Percentiles rank a stretch among this genome's conserved stretches.
phyloP scores from a whole-genome alignment of 2,329 filamentous ascomycete genomes.

The Fonsecaea monophora region DNA sequence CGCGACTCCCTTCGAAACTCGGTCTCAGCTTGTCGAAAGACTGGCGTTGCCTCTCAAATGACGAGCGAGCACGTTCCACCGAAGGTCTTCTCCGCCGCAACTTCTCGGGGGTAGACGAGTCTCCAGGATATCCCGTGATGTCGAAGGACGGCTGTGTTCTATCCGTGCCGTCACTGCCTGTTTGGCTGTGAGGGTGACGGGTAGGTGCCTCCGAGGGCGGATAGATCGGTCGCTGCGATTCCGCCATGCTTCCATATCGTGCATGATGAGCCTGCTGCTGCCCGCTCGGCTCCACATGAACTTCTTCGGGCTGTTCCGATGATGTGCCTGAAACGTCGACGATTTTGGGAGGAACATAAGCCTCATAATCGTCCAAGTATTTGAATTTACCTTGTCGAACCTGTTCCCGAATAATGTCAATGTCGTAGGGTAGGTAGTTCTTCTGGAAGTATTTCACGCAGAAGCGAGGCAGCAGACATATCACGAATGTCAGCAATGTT shows the following conservation, averaged over 20 bases:
- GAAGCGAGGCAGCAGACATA: slow-evolving; percentile 88
- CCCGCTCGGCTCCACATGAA: slow-evolving; percentile 48
- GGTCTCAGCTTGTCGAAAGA: slow-evolving; percentile 86
- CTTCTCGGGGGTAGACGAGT: slow-evolving; percentile 63
- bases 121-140: slow-evolving; percentile 54
- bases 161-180: slow-evolving; percentile 92
- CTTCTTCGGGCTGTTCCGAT: slow-evolving; percentile 60
- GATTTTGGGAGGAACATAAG: slow-evolving; percentile 57
- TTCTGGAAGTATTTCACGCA: slow-evolving; percentile 87
- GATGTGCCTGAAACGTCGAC: slow-evolving; percentile 61
- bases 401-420: slow-evolving; percentile 96
- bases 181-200: slow-evolving; percentile 81
- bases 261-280: slow-evolving; percentile 48
- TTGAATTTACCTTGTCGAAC: slow-evolving; percentile 82
- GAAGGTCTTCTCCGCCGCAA: slow-evolving; percentile 58
- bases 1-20: slow-evolving; percentile 85
- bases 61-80: slow-evolving; percentile 74
- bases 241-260: slow-evolving; percentile 67
- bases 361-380: slow-evolving; percentile 67
- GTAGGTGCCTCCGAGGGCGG: slow-evolving; percentile 84
- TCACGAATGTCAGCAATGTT: slow-evolving; percentile 76
- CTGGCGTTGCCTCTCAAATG: slow-evolving; percentile 83
- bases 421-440: slow-evolving; percentile 88
- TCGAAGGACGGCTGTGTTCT: slow-evolving; percentile 63
- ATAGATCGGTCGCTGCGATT: slow-evolving; percentile 92